phyloP scores from a whole-genome alignment of 2,329 filamentous ascomycete genomes.

The Monosporascus sp. region DNA sequence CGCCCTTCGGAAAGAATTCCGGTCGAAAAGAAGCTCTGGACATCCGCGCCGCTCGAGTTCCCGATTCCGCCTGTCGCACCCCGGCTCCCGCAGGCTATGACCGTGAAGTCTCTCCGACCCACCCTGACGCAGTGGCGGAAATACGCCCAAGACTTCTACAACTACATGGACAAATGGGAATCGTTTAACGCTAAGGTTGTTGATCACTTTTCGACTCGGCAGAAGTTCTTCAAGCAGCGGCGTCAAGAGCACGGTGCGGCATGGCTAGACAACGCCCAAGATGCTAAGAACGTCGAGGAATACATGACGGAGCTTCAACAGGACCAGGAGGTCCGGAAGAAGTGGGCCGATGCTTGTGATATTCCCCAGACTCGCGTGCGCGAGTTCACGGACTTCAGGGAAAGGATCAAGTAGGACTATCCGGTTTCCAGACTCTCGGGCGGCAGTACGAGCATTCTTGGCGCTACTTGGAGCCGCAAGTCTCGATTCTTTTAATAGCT shows the following conservation, averaged over 20 bases:
- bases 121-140: constrained; percentile 40
- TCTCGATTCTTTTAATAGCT: too few relatives aligned
- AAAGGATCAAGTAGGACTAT: constrained; percentile 32
- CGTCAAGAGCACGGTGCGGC: constrained; percentile 37
- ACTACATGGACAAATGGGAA: constrained; percentile 49
- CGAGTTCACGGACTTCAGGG: constrained; percentile 48
- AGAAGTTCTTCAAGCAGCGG: constrained; percentile 34
- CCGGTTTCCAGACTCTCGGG: background rate
- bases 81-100: constrained; percentile 37
- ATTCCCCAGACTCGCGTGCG: constrained; percentile 55
- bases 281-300: constrained; percentile 40
- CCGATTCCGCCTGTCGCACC: constrained; percentile 47
- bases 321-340: constrained; percentile 57
- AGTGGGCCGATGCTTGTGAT: constrained; percentile 56
- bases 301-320: constrained; percentile 59
- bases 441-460: too few relatives aligned
- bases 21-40: constrained; percentile 26
- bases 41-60: constrained; percentile 36
- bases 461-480: too few relatives aligned
- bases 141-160: constrained; percentile 49
- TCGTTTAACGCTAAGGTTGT: constrained; percentile 48
- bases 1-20: constrained; percentile 39
- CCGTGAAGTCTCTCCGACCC: constrained; percentile 39
- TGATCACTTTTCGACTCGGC: constrained; percentile 50
- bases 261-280: constrained; percentile 36